Base-by-base conservation (phyloP, 2,329 filamentous ascomycete species). In the Penicillium fuscoglaucum region DNA sequence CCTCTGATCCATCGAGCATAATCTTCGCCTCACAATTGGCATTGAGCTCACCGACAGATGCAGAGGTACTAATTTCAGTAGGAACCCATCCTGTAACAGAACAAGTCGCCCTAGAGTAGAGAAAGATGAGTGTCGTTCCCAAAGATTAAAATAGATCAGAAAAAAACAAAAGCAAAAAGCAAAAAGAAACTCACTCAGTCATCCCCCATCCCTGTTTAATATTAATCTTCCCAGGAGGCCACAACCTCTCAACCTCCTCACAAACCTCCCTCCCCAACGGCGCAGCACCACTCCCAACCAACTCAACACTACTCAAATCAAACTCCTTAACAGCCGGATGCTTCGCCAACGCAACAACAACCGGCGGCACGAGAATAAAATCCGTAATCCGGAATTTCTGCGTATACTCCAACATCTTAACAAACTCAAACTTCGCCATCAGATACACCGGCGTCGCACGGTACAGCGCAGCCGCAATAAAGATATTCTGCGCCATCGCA, bases 121-220 rank as follows among this genome's bases (percentile, higher is more conserved):
- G 26, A 5, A 28, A 28, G 35, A n/a, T 17, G 28, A 21, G 19
- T 9, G 54, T 41, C 49, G 43, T 62, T 58, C 40, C 12, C 31
- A 31, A 26, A 26, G 26, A 26, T 10, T 9, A 15, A 15, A 13
- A 33, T 33, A 13, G 12, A 33, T 33, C 31, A 33, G 31, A 5
- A 31, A 31, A 19, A 54, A 33, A 15, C 10, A 31, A 12, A 31
- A 12, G 1, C 4, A 26, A 26, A 75, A 71, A 50, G 19, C 19
- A 43, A 5, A 35, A 24, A 48, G 40, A 53, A 59, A 83, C 77
- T 71, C 68, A 79, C 75, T 95, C 91, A 1, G 91, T 95, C 91
- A 96, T 93, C 6, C 91, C 91, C 89, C 90, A 96, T 4, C 90
- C 91, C 73, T 93, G 90, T 69, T 82, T 83, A 29, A 87, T 70